These are phyloP conservation scores for Acephala macrosclerotiorum DNA, from an alignment of 2,329 filamentous ascomycete genomes.

Conservation along the genomic window DNA sequence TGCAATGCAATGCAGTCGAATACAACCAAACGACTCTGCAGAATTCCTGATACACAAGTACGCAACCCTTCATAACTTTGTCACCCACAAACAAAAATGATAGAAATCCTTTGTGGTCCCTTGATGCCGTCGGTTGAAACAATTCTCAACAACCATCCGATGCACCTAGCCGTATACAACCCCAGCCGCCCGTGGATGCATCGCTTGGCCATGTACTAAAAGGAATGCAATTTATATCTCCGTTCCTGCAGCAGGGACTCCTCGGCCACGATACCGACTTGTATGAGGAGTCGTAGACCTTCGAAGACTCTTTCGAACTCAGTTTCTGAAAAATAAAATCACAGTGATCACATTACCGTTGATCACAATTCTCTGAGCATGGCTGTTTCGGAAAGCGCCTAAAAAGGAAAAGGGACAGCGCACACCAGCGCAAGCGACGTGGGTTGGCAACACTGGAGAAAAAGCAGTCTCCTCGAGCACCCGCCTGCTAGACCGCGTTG, in stretches of 20 bases:
- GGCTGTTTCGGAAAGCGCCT: constrained; percentile 1
- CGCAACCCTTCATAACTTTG: background rate
- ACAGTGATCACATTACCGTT: background rate
- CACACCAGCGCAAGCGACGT: background rate
- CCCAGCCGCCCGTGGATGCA: constrained; percentile 1
- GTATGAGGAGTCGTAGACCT: background rate
- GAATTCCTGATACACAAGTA: background rate
- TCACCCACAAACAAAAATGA: background rate
- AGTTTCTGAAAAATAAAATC: background rate
- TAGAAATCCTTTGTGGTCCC: background rate
- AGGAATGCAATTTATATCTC: constrained; percentile 5
- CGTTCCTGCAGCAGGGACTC: background rate
- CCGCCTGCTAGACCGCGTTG: background rate
- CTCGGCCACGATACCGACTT: background rate
- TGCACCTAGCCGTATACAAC: constrained; percentile 1
- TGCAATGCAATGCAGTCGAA: background rate
- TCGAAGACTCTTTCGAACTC: background rate
- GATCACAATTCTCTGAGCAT: constrained; percentile 1
- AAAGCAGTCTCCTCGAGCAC: background rate
- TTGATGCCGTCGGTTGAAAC: constrained; percentile 6
- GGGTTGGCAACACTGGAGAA: background rate
- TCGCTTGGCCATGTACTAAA: background rate
- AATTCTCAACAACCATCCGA: background rate
- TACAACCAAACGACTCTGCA: background rate
- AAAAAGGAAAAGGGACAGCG: background rate